Evolutionary conservation across 345 rosid species (phyloP), one percentile per base, ranked within the genome.

Genomic region (Citrus reticulata): DNA sequence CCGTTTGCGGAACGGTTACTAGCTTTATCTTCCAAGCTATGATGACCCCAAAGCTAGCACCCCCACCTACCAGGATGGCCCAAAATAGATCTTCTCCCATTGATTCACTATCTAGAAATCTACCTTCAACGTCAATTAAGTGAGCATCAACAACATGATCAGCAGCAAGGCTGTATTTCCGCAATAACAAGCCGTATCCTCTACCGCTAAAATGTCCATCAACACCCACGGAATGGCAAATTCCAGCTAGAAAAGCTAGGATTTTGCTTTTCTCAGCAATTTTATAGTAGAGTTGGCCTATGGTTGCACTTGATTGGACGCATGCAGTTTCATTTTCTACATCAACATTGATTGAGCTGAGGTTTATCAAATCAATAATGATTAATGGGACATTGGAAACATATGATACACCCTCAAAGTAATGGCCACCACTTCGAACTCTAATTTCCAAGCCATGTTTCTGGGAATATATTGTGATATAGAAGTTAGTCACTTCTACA

Each of bases 41-140:
- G 54, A 88, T 71, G 16, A 90, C 93, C 0, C 91, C 91, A 68
- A 87, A 92, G 77, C 91, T 92, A 25, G 90, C 93, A 2, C 89
- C 91, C 1, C 96, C 94, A 4, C 93, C 91, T 7, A 93, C 93
- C 19, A 81, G 73, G 2, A 92, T 86, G 10, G 93, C 94, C 92
- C 94, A 92, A 68, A 92, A 90, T 24, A 92, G 85, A 58, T 90
- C 91, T 73, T 92, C 94, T 69, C 93, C 94, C 91, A 90, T 90
- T 7, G 87, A 54, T 39, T 81, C 71, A 8, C 94, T 54, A 68
- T 87, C 75, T 2, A 85, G 79, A 13, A 92, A 49, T 22, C 66
- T 75, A 0, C 91, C 93, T 9, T 81, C 69, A 0, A 79, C 88
- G 51, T 89, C 87, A 58, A 90, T 85, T 9, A 90, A 77, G 20